These are phyloP conservation scores for Thelonectria olida DNA, from an alignment of 2,329 filamentous ascomycete genomes.

Conservation along the genomic window DNA sequence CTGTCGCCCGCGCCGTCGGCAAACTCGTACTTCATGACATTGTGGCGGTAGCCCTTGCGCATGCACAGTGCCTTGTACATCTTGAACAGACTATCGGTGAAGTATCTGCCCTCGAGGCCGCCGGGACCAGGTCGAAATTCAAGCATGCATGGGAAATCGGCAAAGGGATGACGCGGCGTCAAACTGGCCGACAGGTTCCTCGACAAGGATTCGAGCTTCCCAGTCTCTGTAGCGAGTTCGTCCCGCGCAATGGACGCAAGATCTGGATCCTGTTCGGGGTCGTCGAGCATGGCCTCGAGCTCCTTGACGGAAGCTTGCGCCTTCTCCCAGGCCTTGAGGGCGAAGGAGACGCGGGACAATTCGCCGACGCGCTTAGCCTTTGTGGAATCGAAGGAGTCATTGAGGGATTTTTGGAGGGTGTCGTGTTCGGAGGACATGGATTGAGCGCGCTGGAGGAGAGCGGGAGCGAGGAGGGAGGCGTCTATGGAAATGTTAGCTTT, in stretches of 20 bases:
- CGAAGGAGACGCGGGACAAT: slow-evolving; percentile 64
- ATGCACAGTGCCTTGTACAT: slow-evolving; percentile 90
- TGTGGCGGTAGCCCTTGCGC: slow-evolving; percentile 71
- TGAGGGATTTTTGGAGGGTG: slow-evolving; percentile 60
- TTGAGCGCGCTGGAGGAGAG: slow-evolving; percentile 68
- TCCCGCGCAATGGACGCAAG: slow-evolving; percentile 82
- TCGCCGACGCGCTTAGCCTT: slow-evolving; percentile 70
- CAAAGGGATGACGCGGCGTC: slow-evolving; percentile 89
- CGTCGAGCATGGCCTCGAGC: slow-evolving; percentile 59
- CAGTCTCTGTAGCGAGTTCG: slow-evolving; percentile 75
- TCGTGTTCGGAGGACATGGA: slow-evolving; percentile 67
- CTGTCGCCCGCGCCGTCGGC: slow-evolving; percentile 69
- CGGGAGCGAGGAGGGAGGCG: slow-evolving; percentile 54
- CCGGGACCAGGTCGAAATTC: slow-evolving; percentile 94
- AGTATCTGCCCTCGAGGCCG: slow-evolving; percentile 89
- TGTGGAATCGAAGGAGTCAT: slow-evolving; percentile 63
- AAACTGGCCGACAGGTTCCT: slow-evolving; percentile 78
- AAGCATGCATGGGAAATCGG: slow-evolving; percentile 86
- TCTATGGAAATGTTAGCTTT: slow-evolving; percentile 22
- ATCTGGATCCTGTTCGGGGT: slow-evolving; percentile 67
- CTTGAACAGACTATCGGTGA: slow-evolving; percentile 84
- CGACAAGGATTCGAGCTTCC: slow-evolving; percentile 70
- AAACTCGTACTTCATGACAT: slow-evolving; percentile 82
- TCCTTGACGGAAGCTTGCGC: slow-evolving; percentile 63
- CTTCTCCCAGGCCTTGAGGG: slow-evolving; percentile 67